Conservation (phyloP, 164 flowering plant genomes). For the Dillenia turbinata region DNA sequence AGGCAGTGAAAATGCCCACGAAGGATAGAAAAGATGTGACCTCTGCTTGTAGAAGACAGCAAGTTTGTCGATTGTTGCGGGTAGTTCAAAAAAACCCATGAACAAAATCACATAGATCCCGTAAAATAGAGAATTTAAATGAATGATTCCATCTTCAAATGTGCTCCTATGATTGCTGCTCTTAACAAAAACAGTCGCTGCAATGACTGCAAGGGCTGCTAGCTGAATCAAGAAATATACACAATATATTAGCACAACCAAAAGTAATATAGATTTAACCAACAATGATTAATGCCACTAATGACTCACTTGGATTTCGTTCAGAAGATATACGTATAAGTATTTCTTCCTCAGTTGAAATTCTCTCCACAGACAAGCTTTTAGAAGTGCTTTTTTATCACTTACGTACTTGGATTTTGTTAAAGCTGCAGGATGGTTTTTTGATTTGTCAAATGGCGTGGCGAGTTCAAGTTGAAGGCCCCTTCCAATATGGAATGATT, state of each 20-base stretch:
- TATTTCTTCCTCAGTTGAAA: constrained; percentile 53
- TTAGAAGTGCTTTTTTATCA: constrained; percentile 41
- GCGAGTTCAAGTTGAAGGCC: constrained; percentile 13
- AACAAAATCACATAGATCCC: constrained; percentile 22
- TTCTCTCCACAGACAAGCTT: constrained; percentile 50
- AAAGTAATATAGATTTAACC: background rate
- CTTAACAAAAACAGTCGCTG: constrained; percentile 32
- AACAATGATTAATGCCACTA: background rate
- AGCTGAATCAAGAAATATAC: constrained; percentile 24
- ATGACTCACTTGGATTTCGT: background rate
- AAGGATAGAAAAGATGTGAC: constrained; percentile 47
- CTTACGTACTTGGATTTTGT: constrained; percentile 47
- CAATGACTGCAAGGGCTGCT: constrained; percentile 20
- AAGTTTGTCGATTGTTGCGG: constrained; percentile 38
- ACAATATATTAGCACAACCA: background rate
- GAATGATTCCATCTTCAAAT: constrained; percentile 32
- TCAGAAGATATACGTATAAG: constrained; percentile 14
- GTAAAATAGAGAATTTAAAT: constrained; percentile 42
- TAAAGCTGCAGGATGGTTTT: constrained; percentile 38
- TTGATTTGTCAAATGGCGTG: constrained; percentile 24
- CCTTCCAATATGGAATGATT: constrained; percentile 33
- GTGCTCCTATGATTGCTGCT: constrained; percentile 24
- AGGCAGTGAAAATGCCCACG: constrained; percentile 49
- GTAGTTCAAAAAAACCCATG: constrained; percentile 42
- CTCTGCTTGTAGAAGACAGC: constrained; percentile 70